Percentiles rank a stretch among this genome's conserved stretches.
These are phyloP conservation scores for Diddensiella caesifluorescens DNA, from an alignment of 805 yeast genomes.

Conservation along the genomic window DNA sequence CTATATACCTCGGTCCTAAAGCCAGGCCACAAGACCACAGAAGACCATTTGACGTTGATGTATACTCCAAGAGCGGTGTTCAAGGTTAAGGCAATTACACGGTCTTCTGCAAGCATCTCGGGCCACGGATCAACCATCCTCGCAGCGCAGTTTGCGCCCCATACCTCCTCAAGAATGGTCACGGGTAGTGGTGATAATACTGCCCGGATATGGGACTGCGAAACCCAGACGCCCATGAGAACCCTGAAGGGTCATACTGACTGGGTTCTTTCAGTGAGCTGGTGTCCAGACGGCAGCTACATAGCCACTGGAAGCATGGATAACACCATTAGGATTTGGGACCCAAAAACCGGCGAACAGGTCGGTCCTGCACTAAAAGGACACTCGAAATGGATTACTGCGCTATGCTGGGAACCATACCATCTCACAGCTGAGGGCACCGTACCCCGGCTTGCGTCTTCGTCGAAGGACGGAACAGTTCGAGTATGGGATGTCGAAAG, in stretches of 20 bases:
- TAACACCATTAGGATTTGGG: constrained; percentile 83
- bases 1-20: constrained; percentile 74
- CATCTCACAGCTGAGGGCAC: constrained; percentile 61
- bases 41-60: constrained; percentile 84
- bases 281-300: constrained; percentile 87
- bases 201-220: constrained; percentile 95
- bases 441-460: constrained; percentile 69
- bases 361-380: constrained; percentile 73
- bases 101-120: constrained; percentile 86
- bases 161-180: constrained; percentile 75
- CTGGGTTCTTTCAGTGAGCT: constrained; percentile 89
- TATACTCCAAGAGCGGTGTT: constrained; percentile 94
- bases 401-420: constrained; percentile 90
- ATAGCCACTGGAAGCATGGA: constrained; percentile 98
- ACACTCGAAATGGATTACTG: constrained; percentile 84
- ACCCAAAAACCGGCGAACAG: constrained; percentile 63
- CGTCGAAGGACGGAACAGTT: constrained; percentile 86
- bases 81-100: constrained; percentile 83
- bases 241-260: constrained; percentile 80
- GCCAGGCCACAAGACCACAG: constrained; percentile 84
- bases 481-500: constrained; percentile 82
- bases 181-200: constrained; percentile 97
- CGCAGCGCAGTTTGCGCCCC: constrained; percentile 91
- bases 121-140: constrained; percentile 95
- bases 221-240: constrained; percentile 83